Base-by-base conservation (phyloP, 2,329 filamentous ascomycete species). In the Aspergillus sp. region DNA sequence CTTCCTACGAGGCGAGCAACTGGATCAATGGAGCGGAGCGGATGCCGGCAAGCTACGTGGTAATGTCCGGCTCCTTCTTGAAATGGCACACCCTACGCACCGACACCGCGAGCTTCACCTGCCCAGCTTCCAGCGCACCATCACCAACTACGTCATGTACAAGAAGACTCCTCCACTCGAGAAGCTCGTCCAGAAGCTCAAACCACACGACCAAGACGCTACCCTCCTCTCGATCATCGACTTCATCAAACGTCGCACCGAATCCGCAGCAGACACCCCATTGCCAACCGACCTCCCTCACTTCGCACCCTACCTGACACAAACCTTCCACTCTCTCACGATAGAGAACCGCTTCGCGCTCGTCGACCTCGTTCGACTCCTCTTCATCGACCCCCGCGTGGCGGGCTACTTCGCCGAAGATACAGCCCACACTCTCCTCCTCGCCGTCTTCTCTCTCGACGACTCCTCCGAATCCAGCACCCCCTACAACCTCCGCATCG, bases 181-280 rank as follows among this genome's bases (percentile, higher is more conserved):
- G 15, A 98, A 96, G 68, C 79, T 98, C 2, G 77, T 90, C 43
- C 82, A 83, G 4, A 98, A 96, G 71, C 86, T 98, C 71, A 91
- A 89, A 0, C 66, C 76, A 51, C 62, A 60, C 5, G 83, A 85
- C n/a, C 77, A 83, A 8, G 78, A 87, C 43, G 75, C 82, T 0
- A 81, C 85, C 4, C 79, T 97, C 1, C 74, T 82, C 41, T 81
- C 82, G 1, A 79, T 97, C 20, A 84, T 87, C 48, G 76, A 81
- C 5, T 98, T 96, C 70, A 83, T 97, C 55, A 84, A 89, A 53
- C 76, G 53, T 13, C 58, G 55, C 45, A 56, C 45, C 60, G 57
- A 80, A 11, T 84, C 85, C 4, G 80, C 86, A 2, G 83, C 85
- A 17, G 85, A 90, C 68, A 83, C 88, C 0, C 80, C 87, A 0